Base-by-base conservation (phyloP, 306 rosid species). In the Prunus persica region DNA sequence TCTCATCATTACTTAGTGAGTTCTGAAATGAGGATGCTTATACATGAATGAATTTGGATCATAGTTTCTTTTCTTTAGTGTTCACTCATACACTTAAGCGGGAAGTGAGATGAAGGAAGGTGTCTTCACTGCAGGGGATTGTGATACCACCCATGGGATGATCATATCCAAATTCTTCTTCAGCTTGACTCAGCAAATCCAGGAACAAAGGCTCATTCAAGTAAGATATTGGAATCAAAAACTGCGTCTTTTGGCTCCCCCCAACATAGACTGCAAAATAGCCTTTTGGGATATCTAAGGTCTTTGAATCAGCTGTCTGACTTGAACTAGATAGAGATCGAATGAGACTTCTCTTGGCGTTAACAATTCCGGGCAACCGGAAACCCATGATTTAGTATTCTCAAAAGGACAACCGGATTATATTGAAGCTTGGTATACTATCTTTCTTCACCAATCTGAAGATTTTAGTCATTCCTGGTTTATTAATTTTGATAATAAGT, bases 241-340 rank as follows among this genome's bases (percentile, higher is more conserved):
- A 73, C 20, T 73, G 62, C 69, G 74, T 82, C 77, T 76, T 74
- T 45, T 78, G 62, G 10, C 55, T 25, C 56, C 68, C 79, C 28
- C 85, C 85, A 22, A 73, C 82, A 74, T 82, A 82, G 7, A 77
- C 82, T 3, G 79, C 82, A 22, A 73, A 71, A 41, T 73, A 68
- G 49, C 85, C 85, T 77, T 34, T 34, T 6, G 41, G 41, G 41
- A 6, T 34, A 34, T 34, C 41, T 34, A 34, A 34, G 41, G 8
- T 34, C 41, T 34, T 34, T 6, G 41, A 34, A 34, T 5, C 8
- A 34, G 0, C 41, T 6, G 41, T 6, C 73, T 73, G 64, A 84
- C 41, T 34, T 34, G 41, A 34, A 34, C 11, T 60, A 34, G 63
- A 71, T 28, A 2, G 28, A 54, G 63, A 18, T 56, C 27, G 11